Evolutionary conservation across 768 basidiomycete species (phyloP).

Genomic region (Lactarius hatsudake): DNA sequence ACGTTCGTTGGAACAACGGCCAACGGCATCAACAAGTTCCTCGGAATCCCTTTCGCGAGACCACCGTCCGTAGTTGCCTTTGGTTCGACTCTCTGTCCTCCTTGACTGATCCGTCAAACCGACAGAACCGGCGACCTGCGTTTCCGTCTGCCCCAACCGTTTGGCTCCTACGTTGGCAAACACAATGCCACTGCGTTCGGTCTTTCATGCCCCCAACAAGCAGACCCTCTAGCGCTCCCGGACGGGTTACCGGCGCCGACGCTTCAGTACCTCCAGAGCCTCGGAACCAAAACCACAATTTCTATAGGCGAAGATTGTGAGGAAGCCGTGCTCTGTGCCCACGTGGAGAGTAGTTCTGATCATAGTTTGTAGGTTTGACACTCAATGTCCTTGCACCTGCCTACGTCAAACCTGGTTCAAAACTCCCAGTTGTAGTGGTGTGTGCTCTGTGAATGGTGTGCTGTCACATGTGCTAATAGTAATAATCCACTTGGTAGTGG

Average conservation of each 20-base stretch:
- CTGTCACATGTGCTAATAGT: not conserved
- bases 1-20: conserved; percentile 32
- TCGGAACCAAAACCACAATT: not conserved
- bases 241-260: not conserved
- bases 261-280: conserved; percentile 1
- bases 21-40: conserved; percentile 33
- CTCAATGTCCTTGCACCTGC: conserved; percentile 29
- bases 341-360: not conserved
- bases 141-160: conserved; percentile 36
- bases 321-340: not conserved
- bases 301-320: conserved; percentile 27
- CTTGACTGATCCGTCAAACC: not conserved
- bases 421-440: conserved; percentile 31
- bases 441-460: not conserved
- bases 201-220: conserved; percentile 30
- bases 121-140: conserved; percentile 36
- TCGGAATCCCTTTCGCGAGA: conserved; percentile 43
- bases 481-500: conserved; percentile 21
- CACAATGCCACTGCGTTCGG: conserved; percentile 28
- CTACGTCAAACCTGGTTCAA: not conserved
- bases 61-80: conserved; percentile 35
- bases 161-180: conserved; percentile 18
- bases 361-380: conserved; percentile 24
- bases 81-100: not conserved
- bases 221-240: not conserved